Conservation (phyloP, 345 rosid genomes). For the Balakata baccata region DNA sequence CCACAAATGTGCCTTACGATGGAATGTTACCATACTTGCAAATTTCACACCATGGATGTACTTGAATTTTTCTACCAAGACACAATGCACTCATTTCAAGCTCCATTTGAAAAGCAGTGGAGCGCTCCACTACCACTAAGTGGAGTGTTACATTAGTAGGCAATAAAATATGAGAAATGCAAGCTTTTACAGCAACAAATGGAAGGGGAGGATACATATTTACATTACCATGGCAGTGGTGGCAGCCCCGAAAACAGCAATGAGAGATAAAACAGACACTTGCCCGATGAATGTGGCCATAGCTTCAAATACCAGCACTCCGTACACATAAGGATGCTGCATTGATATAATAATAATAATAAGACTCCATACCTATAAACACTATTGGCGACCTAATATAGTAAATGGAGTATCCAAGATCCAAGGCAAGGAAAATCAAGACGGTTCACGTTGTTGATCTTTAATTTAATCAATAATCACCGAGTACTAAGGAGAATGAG, state of each 20-base stretch:
- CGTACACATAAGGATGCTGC: conserved; percentile 88
- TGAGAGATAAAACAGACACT: conserved; percentile 87
- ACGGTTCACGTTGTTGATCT: neutral
- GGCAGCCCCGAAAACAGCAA: conserved; percentile 93
- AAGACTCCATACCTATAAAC: neutral
- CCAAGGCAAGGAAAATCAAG: neutral
- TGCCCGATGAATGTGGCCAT: conserved; percentile 95
- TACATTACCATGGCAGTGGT: conserved; percentile 82
- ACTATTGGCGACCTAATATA: neutral
- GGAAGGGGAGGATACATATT: neutral
- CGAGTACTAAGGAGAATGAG: no score
- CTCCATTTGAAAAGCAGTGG: neutral
- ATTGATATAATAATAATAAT: neutral
- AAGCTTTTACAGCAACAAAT: neutral
- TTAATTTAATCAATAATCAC: no score
- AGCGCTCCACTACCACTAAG: neutral
- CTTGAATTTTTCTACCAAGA: neutral
- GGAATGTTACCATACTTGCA: neutral
- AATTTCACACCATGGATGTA: neutral
- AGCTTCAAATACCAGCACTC: conserved; percentile 85
- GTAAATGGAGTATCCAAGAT: neutral
- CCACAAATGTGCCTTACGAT: neutral
- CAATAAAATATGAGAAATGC: no score
- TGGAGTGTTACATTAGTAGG: neutral
- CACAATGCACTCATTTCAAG: neutral